Evolutionary conservation across 441 rosid genomes (phyloP).

Genomic region (Macaranga tanarius): DNA sequence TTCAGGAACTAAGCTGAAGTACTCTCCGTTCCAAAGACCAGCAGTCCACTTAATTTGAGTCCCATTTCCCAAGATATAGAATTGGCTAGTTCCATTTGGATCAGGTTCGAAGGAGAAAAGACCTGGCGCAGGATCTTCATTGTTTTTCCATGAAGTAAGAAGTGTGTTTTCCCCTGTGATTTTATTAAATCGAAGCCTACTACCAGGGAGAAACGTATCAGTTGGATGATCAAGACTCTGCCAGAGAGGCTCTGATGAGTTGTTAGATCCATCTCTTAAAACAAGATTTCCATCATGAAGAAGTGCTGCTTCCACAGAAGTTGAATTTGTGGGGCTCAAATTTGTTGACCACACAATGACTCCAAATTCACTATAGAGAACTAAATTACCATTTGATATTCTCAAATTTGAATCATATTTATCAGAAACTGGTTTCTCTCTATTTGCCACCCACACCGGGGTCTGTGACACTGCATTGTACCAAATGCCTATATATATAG

Average conservation of each 20-base stretch:
- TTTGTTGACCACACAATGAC: conserved; percentile 53
- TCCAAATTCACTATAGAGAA: conserved; percentile 37
- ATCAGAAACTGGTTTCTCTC: conserved; percentile 34
- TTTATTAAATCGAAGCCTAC: conserved; percentile 46
- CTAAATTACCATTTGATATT: conserved; percentile 42
- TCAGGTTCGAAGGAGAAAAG: conserved; percentile 59
- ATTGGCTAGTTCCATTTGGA: conserved; percentile 47
- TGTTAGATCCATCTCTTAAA: conserved; percentile 25
- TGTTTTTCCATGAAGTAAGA: conserved; percentile 55
- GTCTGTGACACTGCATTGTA: conserved; percentile 39
- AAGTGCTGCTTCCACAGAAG: conserved; percentile 46
- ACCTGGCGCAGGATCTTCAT: conserved; percentile 60
- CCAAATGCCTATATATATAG: conserved; percentile 70
- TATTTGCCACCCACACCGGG: conserved; percentile 50
- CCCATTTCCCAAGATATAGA: conserved; percentile 46
- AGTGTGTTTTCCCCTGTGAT: conserved; percentile 28
- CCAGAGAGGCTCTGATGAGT: conserved; percentile 41
- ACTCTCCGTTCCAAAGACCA: conserved; percentile 53
- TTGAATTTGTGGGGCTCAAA: conserved; percentile 31
- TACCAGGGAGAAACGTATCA: conserved; percentile 71
- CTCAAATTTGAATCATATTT: conserved; percentile 28
- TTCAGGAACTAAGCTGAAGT: conserved; percentile 46
- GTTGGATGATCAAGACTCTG: conserved; percentile 64
- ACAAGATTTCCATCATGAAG: conserved; percentile 58
- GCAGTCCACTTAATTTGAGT: conserved; percentile 51